Percentiles rank a stretch among this genome's conserved stretches.
Evolutionary conservation across 495 filamentous ascomycete species (phyloP).

Genomic region (Rostrohypoxylon terebratum): DNA sequence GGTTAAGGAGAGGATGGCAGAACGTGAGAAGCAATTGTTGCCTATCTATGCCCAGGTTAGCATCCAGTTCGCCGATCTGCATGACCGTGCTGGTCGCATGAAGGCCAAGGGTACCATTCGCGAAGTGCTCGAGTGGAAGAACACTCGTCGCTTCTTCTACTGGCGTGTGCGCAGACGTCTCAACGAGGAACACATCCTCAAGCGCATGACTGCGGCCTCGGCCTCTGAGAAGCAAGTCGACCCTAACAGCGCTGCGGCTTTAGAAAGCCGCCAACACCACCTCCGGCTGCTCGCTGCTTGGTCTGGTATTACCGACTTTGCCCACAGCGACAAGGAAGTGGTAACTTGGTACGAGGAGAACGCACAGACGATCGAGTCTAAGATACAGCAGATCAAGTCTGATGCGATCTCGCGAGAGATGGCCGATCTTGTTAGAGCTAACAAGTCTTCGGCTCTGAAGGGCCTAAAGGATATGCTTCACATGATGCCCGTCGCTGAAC

Average conservation of each 20-base stretch:
- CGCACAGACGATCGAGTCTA: constrained; percentile 78
- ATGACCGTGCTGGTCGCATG: constrained; percentile 98
- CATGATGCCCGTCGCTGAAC: constrained; percentile 87
- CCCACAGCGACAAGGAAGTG: constrained; percentile 81
- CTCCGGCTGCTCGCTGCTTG: constrained; percentile 80
- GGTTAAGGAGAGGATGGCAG: constrained; percentile 87
- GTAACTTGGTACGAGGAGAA: constrained; percentile 99
- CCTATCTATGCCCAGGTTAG: constrained; percentile 95
- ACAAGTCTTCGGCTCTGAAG: constrained; percentile 72
- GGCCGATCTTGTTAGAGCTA: constrained; percentile 78
- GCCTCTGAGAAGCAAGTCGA: constrained; percentile 49
- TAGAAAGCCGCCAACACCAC: constrained; percentile 68
- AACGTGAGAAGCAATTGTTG: constrained; percentile 87
- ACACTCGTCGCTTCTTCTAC: constrained; percentile 98
- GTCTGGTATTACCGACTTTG: constrained; percentile 78
- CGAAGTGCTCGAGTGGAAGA: constrained; percentile 81
- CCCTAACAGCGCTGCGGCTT: constrained; percentile 56
- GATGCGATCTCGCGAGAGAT: constrained; percentile 84
- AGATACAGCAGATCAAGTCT: constrained; percentile 81
- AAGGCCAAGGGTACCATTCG: constrained; percentile 96
- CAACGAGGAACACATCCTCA: constrained; percentile 95
- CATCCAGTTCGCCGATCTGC: constrained; percentile 94
- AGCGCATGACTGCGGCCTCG: constrained; percentile 76
- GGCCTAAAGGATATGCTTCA: constrained; percentile 86
- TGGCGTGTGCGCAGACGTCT: constrained; percentile 97